Percentiles rank a stretch among this genome's conserved stretches.
Evolutionary conservation across 495 filamentous ascomycete genomes (phyloP).

Genomic region (Penicillium turbatum): DNA sequence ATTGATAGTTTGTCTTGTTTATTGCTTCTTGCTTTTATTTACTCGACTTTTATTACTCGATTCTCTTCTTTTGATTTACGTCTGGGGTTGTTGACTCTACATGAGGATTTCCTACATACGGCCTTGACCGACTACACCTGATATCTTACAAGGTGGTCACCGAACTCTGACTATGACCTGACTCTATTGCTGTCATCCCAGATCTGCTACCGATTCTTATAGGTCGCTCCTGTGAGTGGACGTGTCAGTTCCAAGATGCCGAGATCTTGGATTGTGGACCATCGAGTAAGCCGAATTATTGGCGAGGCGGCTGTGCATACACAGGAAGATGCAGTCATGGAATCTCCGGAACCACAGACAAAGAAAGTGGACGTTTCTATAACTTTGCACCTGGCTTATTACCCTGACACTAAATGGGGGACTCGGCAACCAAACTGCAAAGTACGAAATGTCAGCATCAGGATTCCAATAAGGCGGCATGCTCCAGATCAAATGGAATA

Average conservation of each 20-base stretch:
- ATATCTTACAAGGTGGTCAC: neutral
- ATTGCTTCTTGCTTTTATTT: neutral
- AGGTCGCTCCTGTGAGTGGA: neutral
- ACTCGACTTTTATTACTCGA: neutral
- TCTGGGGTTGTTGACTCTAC: neutral
- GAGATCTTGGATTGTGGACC: constrained; percentile 16
- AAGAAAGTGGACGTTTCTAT: neutral
- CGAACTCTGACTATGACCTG: neutral
- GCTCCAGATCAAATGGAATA: neutral
- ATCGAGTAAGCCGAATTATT: constrained; percentile 8
- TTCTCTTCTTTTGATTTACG: neutral
- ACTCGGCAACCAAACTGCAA: no score
- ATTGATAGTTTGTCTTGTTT: neutral
- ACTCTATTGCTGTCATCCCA: neutral
- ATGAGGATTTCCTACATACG: no score
- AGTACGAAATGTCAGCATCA: neutral
- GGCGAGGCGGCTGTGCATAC: constrained; percentile 11
- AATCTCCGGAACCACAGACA: constrained; percentile 12
- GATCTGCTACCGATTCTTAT: neutral
- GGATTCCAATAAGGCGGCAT: neutral
- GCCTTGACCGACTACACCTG: no score
- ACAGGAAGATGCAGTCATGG: constrained; percentile 15
- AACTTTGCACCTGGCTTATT: neutral
- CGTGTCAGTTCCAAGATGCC: constrained; percentile 15
- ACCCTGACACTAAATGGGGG: no score